A percentile compares a stretch with the other conserved stretches of the same genome.
These are phyloP conservation scores for Nothopassalora personata DNA, from an alignment of 2,329 filamentous ascomycete genomes.

Conservation along the genomic window DNA sequence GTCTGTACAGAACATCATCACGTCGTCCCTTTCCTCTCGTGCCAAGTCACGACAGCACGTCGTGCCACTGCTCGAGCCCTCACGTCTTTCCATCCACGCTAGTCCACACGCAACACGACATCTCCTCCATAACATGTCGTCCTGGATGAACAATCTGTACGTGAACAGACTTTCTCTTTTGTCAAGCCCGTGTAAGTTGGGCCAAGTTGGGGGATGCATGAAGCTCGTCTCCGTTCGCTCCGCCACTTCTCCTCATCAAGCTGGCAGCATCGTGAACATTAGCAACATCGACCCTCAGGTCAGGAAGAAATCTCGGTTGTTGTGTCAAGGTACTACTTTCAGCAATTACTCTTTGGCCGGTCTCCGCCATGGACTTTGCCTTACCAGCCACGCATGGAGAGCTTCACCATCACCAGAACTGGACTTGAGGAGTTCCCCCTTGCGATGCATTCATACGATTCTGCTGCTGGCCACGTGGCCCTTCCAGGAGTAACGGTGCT, in stretches of 20 bases:
- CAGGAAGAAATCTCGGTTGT: background rate
- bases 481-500: background rate
- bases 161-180: slow-evolving; percentile 23
- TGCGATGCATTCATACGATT: background rate
- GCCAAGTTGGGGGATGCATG: slow-evolving; percentile 21
- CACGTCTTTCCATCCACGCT: background rate
- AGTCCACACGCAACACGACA: background rate
- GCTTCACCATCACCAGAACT: background rate
- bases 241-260: slow-evolving; percentile 1
- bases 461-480: background rate
- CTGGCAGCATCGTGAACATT: background rate
- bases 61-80: slow-evolving; percentile 4
- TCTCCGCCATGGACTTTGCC: background rate
- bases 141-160: slow-evolving; percentile 37
- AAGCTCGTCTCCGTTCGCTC: slow-evolving; percentile 13
- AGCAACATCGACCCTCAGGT: background rate
- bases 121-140: slow-evolving; percentile 27
- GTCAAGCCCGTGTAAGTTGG: slow-evolving; percentile 18
- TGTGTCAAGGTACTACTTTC: background rate
- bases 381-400: background rate
- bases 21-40: background rate
- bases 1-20: background rate
- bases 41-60: slow-evolving; percentile 1
- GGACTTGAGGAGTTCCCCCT: background rate
- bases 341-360: background rate